These are phyloP conservation scores for Pythium inflatum DNA, from an alignment of 352 stramenopile species.

Conservation along the genomic window DNA sequence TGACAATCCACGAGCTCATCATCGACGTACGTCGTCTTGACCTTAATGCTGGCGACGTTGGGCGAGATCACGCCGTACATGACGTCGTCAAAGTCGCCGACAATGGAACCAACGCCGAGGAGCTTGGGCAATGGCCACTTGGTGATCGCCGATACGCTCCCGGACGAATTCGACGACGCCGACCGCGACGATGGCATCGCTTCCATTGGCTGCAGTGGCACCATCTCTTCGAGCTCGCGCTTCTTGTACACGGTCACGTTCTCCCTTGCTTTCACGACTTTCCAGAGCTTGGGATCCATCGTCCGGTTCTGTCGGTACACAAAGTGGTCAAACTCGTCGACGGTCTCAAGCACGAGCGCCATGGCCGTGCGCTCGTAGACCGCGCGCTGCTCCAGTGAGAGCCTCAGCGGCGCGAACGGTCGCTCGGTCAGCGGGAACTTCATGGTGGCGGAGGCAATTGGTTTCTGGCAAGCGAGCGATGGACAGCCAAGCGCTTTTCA, in stretches of 20 bases:
- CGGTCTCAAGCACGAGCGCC: slow-evolving; percentile 38
- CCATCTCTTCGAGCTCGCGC: slow-evolving; percentile 17
- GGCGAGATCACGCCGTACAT: slow-evolving; percentile 51
- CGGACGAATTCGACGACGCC: not conserved
- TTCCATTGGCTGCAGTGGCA: too few relatives aligned
- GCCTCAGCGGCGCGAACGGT: slow-evolving; percentile 40
- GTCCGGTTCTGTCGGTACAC: slow-evolving; percentile 35
- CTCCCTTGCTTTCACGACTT: slow-evolving; percentile 40
- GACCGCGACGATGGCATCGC: too few relatives aligned
- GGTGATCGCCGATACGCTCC: slow-evolving; percentile 34
- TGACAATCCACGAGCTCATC: slow-evolving; percentile 46
- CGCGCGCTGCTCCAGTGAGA: slow-evolving; percentile 47
- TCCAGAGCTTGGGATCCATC: slow-evolving; percentile 48
- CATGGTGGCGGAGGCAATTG: not conserved
- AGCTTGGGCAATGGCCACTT: slow-evolving; percentile 23
- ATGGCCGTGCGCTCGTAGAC: slow-evolving; percentile 44
- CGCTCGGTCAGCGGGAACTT: slow-evolving; percentile 24
- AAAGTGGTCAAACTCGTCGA: slow-evolving; percentile 46
- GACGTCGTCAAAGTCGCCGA: slow-evolving; percentile 31
- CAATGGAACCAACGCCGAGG: slow-evolving; percentile 28
- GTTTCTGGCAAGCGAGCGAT: not conserved
- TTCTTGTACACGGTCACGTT: slow-evolving; percentile 48
- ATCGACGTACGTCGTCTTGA: slow-evolving; percentile 56
- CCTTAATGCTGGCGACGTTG: slow-evolving; percentile 47
- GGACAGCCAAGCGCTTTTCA: not conserved